phyloP scores from a whole-genome alignment of 768 basidiomycete genomes.

The Scleroderma bovista region DNA sequence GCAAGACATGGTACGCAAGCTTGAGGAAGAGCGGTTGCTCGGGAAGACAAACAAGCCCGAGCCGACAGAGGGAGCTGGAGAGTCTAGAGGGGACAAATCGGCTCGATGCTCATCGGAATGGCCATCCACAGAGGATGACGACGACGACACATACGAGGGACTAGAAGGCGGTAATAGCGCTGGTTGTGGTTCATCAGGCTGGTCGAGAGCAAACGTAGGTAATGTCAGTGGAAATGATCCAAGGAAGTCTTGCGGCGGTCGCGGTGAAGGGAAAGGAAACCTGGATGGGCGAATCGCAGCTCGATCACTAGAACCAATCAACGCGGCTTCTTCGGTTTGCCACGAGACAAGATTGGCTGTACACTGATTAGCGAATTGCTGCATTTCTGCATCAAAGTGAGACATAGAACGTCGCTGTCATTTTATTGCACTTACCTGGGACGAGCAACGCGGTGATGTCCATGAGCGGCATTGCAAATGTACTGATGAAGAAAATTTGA shows the following conservation, averaged over 20 bases:
- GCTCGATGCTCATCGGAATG: slow-evolving; percentile 16
- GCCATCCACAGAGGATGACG: slow-evolving; percentile 26
- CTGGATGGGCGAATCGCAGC: neutral
- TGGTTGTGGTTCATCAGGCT: slow-evolving; percentile 20
- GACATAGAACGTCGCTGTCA: slow-evolving; percentile 4
- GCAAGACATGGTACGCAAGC: slow-evolving; percentile 16
- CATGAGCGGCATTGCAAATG: slow-evolving; percentile 80
- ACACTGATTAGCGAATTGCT: slow-evolving; percentile 61
- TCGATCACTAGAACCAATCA: slow-evolving; percentile 24
- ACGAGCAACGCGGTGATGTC: slow-evolving; percentile 67
- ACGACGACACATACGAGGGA: slow-evolving; percentile 24
- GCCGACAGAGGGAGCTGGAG: slow-evolving; percentile 24
- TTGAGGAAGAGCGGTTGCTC: slow-evolving; percentile 25
- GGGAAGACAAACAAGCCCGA: slow-evolving; percentile 23
- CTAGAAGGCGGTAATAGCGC: slow-evolving; percentile 23
- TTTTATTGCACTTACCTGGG: slow-evolving; percentile 47
- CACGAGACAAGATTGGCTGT: slow-evolving; percentile 64
- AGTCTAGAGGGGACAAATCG: slow-evolving; percentile 21
- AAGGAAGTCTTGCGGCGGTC: slow-evolving; percentile 40
- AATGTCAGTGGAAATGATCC: slow-evolving; percentile 55
- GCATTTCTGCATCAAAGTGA: slow-evolving; percentile 48
- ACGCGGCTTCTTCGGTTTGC: slow-evolving; percentile 45
- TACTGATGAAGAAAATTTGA: slow-evolving; percentile 85
- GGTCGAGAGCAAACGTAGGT: slow-evolving; percentile 34
- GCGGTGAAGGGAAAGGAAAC: slow-evolving; percentile 19